Evolutionary conservation across 2,329 filamentous ascomycete species (phyloP), one percentile per base, ranked within the genome.

Genomic region (Fusarium pininemorale): DNA sequence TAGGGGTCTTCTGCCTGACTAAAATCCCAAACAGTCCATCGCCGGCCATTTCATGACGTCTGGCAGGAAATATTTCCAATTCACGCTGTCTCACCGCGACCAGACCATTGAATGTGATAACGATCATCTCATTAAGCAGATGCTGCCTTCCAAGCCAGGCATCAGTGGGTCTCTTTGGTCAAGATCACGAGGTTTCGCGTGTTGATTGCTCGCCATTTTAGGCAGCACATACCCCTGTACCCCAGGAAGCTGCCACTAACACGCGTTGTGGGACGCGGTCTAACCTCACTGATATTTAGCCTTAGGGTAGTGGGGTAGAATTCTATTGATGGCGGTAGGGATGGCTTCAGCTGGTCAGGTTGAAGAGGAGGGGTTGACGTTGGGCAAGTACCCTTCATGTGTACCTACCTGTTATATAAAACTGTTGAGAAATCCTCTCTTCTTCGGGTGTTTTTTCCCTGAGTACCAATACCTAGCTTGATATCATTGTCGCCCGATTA

Each of bases 181-280:
- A 32, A 53, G 61, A 67, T 79, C 74, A 78, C 69, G 72, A 66
- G 77, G 55, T 76, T 77, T 78, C 77, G 77, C 66, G 75, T 75
- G 35, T 53, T 61, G 45, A n/a, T 57, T 48, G 50, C 54, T 54
- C 32, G 57, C 59, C 37, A 38, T 41, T 77, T 63, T 57, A 79
- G 77, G 77, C 77, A 78, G 76, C 72, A 78, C 44, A 57, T 57
- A 55, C 70, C 67, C 73, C 66, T 68, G 69, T 45, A 60, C 35
- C 18, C 55, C 41, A 38, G 47, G 26, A 47, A 58, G 38, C 62
- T 51, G 45, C 55, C 48, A 50, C 55, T 57, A 61, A 74, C 37
- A 62, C 72, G 69, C 60, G 54, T 63, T 74, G 50, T 47, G 35
- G 50, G 44, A 70, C 72, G 65, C 57, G 72, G 42, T 63, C 72